Evolutionary conservation across 2,329 filamentous ascomycete genomes (phyloP), one percentile per base, ranked within the genome.

Genomic region (Ascosphaera acerosa): DNA sequence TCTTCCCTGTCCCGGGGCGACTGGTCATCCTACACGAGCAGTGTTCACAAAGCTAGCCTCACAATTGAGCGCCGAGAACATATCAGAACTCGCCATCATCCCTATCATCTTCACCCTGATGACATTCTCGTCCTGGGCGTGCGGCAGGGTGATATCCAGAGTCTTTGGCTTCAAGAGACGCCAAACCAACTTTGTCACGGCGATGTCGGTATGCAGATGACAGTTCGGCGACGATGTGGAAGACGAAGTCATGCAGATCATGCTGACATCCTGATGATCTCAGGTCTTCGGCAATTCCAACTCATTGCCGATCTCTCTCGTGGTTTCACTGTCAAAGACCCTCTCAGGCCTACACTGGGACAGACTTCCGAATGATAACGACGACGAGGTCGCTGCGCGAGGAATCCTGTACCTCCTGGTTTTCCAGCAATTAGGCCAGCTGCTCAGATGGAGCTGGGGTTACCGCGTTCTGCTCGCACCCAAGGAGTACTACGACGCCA

Each of bases 11-110:
- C 29, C n/a, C n/a, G n/a, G n/a, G n/a, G n/a, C n/a, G n/a, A 33
- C n/a, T 33, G 20, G 17, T 12, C n/a, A n/a, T n/a, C n/a, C n/a
- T n/a, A n/a, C 3, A 2, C 18, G 10, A 25, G 16, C 39, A 87
- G 81, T 97, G 51, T 97, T 94, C 53, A 91, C 78, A 10, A 97
- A 97, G 53, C 66, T 97, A 23, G 87, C 82, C 4, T 90, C 81
- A 2, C 84, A 97, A 53, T 64, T 97, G 35, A 91, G 76, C 29
- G 76, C 81, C 33, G 75, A 87, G 37, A 92, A 91, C 53, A 65
- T 97, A 32, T 61, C 69, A 38, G 87, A 94, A 34, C 66, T 97
- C 23, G 80, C 76, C 40, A 75, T 97, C 40, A 97, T 97, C 35
- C 87, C 87, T n/a, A 55, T 80, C 41, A 92, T 97, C 48, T 94